Evolutionary conservation across 257 asterid genomes (phyloP), one percentile per base, ranked within the genome.

Genomic region (Solanum commersonii): DNA sequence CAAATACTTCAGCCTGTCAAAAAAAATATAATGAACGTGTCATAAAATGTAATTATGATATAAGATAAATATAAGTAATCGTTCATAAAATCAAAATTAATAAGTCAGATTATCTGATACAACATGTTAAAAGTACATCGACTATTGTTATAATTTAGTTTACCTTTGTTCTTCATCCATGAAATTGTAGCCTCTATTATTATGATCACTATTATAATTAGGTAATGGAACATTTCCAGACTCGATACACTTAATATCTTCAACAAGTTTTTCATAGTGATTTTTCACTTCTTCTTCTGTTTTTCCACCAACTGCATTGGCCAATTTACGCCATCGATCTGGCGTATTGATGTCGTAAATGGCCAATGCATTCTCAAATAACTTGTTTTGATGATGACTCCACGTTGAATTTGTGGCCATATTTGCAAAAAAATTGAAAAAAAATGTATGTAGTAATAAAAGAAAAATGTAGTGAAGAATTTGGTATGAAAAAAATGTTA

Each of bases 361-460:
- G 1, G 98, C 96, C 90, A 95, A 76, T 13, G 96, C 96, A 78
- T 93, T 89, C 91, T 95, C 98, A 74, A 95, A 95, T 74, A 73
- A 74, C 96, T 94, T 94, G 93, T 95, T 95, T 86, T 95, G 91
- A 90, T 73, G 87, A 2, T 88, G 77, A 0, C 93, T 94, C 98
- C 98, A 95, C 0, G 87, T 78, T 11, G 95, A 89, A 46, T 73
- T 92, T 4, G 95, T 25, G 83, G 29, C 68, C 74, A 84, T 44
- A 16, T 13, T 85, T 70, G 63, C n/a, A 60, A 52, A 40, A 63
- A 13, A 8, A 46, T 3, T 10, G 22, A 46, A 46, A 2, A 37
- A n/a, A 14, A 35, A n/a, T 1, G 4, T 4, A 38, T 4, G 16
- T 49, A 3, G 18, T 44, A 29, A 11, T 25, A 5, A 29, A 81